phyloP scores from a whole-genome alignment of 2,329 filamentous ascomycete species.

The Fusarium buharicum region DNA sequence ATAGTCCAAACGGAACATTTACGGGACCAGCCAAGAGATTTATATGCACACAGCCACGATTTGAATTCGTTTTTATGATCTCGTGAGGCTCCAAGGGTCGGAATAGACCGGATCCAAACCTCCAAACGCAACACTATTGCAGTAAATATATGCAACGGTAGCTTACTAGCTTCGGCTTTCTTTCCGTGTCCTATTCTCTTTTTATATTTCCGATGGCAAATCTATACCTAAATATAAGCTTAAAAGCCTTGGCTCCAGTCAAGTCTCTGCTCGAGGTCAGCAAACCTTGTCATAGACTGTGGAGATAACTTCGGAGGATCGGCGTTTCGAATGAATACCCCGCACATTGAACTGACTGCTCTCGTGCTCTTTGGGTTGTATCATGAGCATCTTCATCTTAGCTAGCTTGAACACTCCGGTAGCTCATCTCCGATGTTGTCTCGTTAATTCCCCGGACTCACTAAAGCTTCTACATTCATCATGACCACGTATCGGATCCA shows the following conservation, averaged over 20 bases:
- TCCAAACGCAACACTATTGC: neutral
- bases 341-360: constrained; percentile 13
- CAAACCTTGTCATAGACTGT: constrained; percentile 8
- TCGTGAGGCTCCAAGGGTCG: neutral
- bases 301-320: constrained; percentile 35
- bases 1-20: neutral
- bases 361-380: too few species aligned
- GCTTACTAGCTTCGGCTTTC: neutral
- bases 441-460: neutral
- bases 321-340: constrained; percentile 34
- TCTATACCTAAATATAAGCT: constrained; percentile 12
- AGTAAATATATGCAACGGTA: neutral
- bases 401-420: neutral
- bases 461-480: neutral
- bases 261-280: neutral
- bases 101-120: constrained; percentile 17
- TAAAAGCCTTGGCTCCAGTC: constrained; percentile 27
- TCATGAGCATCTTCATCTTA: neutral
- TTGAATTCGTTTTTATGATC: neutral
- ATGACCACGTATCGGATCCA: constrained; percentile 41
- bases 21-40: neutral
- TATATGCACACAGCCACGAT: neutral
- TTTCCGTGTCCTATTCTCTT: neutral
- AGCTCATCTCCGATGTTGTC: constrained; percentile 4
- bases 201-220: constrained; percentile 4